Evolutionary conservation across 192 early-diverging fungal genomes (phyloP), one percentile per base, ranked within the genome.

Genomic region (Backusella liffmaniae): DNA sequence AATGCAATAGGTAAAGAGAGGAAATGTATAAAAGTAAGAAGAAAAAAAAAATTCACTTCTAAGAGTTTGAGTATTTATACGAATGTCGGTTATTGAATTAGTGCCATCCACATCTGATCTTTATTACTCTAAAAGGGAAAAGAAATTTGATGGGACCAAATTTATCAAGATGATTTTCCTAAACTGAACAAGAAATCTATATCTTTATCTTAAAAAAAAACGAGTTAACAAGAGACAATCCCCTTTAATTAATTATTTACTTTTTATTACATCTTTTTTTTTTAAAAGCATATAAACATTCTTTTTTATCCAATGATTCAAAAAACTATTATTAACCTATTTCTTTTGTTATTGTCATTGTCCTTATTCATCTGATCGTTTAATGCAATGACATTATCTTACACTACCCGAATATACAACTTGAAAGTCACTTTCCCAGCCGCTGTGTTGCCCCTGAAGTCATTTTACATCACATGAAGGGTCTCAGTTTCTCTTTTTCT

Each of bases 81-180:
- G 56, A 59, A 59, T 59, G 56, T 53, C 56, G 56, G 56, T 12
- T 59, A 12, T 59, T 59, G 21, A 59, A 59, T 59, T 59, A 26
- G 12, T 10, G 37, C 37, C 12, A 59, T 59, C 56, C 56, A 59
- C 56, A 59, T 59, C 56, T 59, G 56, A 59, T 59, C 56, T 59
- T 59, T 59, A 59, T 59, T 59, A 59, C 56, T 7, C 7, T 29
- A 73, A 36, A 73, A 44, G 46, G 51, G 62, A 67, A 67, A 59
- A 59, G 9, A 59, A 26, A 59, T 59, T 59, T 59, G 56, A 59
- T 59, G 56, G 56, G 21, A 29, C 23, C 56, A 59, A 59, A 59
- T 59, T 49, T 59, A 59, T 59, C 56, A 59, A 59, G 56, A 59
- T 59, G 56, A 59, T 59, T 59, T 59, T 26, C 56, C 56, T 59